Percentiles rank a stretch among this genome's conserved stretches.
Conservation (phyloP, 2,329 filamentous ascomycete genomes). For the Penicillium sclerotigenum region DNA sequence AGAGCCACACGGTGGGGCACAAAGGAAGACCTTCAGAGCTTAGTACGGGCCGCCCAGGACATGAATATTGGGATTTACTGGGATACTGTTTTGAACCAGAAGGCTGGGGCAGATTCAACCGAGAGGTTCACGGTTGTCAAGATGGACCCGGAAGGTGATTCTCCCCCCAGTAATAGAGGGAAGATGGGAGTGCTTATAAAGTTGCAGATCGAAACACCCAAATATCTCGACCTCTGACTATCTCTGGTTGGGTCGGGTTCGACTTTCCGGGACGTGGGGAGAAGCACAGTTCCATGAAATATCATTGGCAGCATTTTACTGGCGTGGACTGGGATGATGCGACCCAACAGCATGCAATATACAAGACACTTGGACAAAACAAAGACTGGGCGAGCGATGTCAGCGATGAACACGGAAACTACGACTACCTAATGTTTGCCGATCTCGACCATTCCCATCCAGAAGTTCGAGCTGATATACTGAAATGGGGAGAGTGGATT, state of each 20-base stretch:
- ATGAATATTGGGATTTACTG: constrained; percentile 60
- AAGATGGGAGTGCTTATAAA: background rate
- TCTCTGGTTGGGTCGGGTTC: constrained; percentile 66
- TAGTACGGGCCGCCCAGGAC: constrained; percentile 53
- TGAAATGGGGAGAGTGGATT: constrained; percentile 67
- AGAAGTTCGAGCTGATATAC: constrained; percentile 63
- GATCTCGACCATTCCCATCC: constrained; percentile 64
- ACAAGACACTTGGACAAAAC: constrained; percentile 60
- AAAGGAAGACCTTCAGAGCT: constrained; percentile 57
- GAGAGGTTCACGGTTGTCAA: constrained; percentile 62
- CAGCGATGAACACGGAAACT: constrained; percentile 64
- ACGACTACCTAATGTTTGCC: constrained; percentile 67
- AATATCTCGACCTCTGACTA: constrained; percentile 55
- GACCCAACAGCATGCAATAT: constrained; percentile 59
- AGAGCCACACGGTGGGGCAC: constrained; percentile 66
- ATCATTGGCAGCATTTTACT: constrained; percentile 64
- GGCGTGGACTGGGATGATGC: constrained; percentile 64
- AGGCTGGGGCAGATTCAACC: constrained; percentile 63
- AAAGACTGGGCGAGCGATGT: constrained; percentile 63
- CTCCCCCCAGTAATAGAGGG: background rate
- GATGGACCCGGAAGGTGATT: constrained; percentile 53
- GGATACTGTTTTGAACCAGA: constrained; percentile 71
- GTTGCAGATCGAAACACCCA: constrained; percentile 53
- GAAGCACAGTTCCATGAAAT: constrained; percentile 60
- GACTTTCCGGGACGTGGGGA: constrained; percentile 61